These are phyloP conservation scores for Elongisporangium prolatum DNA, from an alignment of 352 stramenopile genomes.

Conservation along the genomic window DNA sequence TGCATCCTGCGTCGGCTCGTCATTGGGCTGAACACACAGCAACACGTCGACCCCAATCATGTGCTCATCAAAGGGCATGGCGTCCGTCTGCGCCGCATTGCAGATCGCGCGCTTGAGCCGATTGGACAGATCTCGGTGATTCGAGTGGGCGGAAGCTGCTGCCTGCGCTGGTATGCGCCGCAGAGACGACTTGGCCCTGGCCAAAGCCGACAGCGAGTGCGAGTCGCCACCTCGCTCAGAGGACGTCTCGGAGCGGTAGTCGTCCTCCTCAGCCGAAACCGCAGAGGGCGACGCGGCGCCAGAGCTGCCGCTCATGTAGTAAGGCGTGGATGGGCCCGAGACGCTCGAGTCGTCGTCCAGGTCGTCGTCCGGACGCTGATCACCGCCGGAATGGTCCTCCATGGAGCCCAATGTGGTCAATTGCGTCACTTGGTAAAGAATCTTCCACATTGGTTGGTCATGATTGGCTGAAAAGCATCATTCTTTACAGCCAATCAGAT, in stretches of 20 bases:
- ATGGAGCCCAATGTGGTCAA: not conserved
- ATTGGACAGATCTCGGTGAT: conserved; percentile 57
- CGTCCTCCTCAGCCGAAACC: conserved; percentile 67
- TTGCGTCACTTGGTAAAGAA: not conserved
- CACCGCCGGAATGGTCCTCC: not conserved
- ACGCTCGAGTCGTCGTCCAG: not conserved
- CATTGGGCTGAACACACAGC: conserved; percentile 33
- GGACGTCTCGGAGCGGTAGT: conserved; percentile 75
- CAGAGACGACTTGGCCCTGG: not conserved
- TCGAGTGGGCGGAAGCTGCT: conserved; percentile 40
- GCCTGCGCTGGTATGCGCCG: conserved; percentile 17
- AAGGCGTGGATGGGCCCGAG: not conserved
- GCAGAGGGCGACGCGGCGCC: conserved; percentile 6
- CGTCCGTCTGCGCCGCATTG: conserved; percentile 8
- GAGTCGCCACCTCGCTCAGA: conserved; percentile 22
- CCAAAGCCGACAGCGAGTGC: not conserved
- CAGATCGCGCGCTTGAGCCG: conserved; percentile 51
- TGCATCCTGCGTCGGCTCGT: conserved; percentile 1
- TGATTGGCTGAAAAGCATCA: not conserved
- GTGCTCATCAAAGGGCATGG: conserved; percentile 40
- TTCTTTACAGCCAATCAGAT: not conserved
- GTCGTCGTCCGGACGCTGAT: not conserved
- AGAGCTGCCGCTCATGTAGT: not conserved
- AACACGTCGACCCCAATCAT: conserved; percentile 73
- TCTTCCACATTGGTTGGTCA: not conserved